phyloP scores from a whole-genome alignment of 371 early-diverging fungal genomes.

The Saksenaea vasiformis region DNA sequence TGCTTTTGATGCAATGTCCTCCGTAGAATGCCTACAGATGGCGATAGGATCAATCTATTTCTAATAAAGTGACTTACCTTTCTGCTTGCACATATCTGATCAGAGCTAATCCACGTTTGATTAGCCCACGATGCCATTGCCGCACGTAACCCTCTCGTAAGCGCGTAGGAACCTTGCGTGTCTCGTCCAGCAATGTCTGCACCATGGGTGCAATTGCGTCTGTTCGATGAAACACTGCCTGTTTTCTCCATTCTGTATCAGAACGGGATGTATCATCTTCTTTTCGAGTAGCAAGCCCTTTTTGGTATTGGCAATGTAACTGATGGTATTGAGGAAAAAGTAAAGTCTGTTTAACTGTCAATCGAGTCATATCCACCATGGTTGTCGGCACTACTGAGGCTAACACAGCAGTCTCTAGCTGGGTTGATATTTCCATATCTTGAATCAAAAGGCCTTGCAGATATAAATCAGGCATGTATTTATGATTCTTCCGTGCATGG shows the following conservation, averaged over 20 bases:
- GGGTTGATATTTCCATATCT: constrained; percentile 34
- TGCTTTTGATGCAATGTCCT: constrained; percentile 8
- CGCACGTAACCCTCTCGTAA: constrained; percentile 58
- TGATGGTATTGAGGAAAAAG: constrained; percentile 42
- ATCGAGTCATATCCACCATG: constrained; percentile 50
- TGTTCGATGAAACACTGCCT: constrained; percentile 39
- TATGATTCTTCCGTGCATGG: constrained; percentile 60
- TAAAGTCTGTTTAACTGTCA: constrained; percentile 57
- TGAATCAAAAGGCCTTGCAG: constrained; percentile 54
- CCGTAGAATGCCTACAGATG: not conserved
- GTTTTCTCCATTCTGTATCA: constrained; percentile 31
- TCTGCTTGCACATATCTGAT: constrained; percentile 56
- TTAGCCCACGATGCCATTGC: constrained; percentile 56
- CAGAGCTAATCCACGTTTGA: constrained; percentile 47
- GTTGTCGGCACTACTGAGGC: constrained; percentile 59
- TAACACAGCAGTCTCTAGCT: constrained; percentile 46
- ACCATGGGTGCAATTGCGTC: constrained; percentile 56
- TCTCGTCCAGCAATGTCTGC: constrained; percentile 51
- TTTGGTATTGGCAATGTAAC: constrained; percentile 38
- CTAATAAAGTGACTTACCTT: constrained; percentile 31
- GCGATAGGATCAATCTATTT: not conserved
- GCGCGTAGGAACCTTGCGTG: constrained; percentile 42
- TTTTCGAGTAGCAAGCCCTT: constrained; percentile 15
- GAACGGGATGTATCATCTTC: constrained; percentile 27
- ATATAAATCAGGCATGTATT: constrained; percentile 58